Conservation (phyloP, 345 rosid species). For the Bruguiera parviflora region DNA sequence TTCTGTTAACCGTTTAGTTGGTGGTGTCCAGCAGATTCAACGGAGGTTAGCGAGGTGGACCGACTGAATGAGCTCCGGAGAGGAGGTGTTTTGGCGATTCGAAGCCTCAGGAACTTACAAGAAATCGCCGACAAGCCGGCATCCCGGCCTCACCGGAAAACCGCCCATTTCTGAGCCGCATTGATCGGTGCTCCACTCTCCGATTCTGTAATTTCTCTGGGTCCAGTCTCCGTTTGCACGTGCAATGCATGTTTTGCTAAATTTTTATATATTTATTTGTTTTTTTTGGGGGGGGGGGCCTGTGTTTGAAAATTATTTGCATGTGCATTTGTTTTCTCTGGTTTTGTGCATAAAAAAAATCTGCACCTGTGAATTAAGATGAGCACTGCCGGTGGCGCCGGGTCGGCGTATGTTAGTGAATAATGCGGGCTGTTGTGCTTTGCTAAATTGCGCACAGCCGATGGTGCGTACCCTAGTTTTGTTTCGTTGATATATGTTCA, state of each 20-base stretch:
- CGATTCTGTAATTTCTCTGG: not conserved
- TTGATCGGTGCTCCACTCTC: not conserved
- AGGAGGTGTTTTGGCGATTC: constrained; percentile 48
- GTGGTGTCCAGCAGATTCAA: constrained; percentile 21
- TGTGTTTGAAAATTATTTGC: too few species aligned
- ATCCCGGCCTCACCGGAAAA: constrained; percentile 59
- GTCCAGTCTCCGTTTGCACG: not conserved
- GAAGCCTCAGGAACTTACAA: constrained; percentile 68
- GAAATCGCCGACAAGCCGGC: constrained; percentile 37
- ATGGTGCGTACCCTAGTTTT: not conserved
- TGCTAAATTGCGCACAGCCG: constrained; percentile 14
- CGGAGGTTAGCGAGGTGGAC: constrained; percentile 37
- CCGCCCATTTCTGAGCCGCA: constrained; percentile 52
- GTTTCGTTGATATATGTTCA: not conserved
- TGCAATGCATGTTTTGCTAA: not conserved
- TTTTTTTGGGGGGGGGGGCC: too few species aligned
- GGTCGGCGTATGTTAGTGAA: constrained; percentile 22
- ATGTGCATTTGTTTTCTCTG: too few species aligned
- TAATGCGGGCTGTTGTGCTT: not conserved
- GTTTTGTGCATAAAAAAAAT: too few species aligned
- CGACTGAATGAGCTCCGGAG: constrained; percentile 32
- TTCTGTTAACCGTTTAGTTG: not conserved
- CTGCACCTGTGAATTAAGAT: too few species aligned
- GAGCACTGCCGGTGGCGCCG: too few species aligned
- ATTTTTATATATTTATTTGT: too few species aligned